phyloP scores from a whole-genome alignment of 2,329 filamentous ascomycete species.

The Neofusicoccum ribis region DNA sequence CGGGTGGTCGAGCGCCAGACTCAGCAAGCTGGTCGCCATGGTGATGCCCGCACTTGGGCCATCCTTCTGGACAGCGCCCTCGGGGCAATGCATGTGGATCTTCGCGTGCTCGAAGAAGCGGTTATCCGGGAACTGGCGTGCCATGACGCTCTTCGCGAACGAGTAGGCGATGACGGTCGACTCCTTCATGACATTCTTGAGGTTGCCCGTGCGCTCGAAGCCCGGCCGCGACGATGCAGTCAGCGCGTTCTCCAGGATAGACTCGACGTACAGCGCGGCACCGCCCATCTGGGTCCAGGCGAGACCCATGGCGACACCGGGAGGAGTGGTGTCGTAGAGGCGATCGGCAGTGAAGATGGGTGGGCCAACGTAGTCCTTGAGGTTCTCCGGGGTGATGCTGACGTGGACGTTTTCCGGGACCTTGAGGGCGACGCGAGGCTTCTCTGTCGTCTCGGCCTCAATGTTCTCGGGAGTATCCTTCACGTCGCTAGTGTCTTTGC shows the following conservation, averaged over 20 bases:
- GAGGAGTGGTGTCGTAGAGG: slow-evolving; percentile 88
- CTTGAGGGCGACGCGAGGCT: slow-evolving; percentile 72
- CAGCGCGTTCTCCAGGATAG: slow-evolving; percentile 84
- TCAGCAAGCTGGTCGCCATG: slow-evolving; percentile 92
- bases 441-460: slow-evolving; percentile 61
- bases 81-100: slow-evolving; percentile 93
- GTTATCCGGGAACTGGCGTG: slow-evolving; percentile 81
- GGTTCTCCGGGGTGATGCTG: slow-evolving; percentile 79
- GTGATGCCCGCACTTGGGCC: slow-evolving; percentile 81
- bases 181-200: slow-evolving; percentile 98
- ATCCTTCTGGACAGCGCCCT: slow-evolving; percentile 94
- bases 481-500: slow-evolving; percentile 64
- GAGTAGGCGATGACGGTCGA: slow-evolving; percentile 94
- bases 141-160: slow-evolving; percentile 88
- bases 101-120: slow-evolving; percentile 95
- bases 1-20: slow-evolving; percentile 74
- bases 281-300: slow-evolving; percentile 98
- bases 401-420: slow-evolving; percentile 88
- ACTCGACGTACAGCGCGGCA: slow-evolving; percentile 94
- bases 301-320: slow-evolving; percentile 95
- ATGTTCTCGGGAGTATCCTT: slow-evolving; percentile 62
- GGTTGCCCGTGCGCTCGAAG: slow-evolving; percentile 89
- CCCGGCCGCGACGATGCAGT: slow-evolving; percentile 71
- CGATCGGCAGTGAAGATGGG: slow-evolving; percentile 95
- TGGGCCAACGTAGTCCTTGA: slow-evolving; percentile 96